Evolutionary conservation across 371 early-diverging fungal species (phyloP).

Genomic region (Zychaea mexicana): DNA sequence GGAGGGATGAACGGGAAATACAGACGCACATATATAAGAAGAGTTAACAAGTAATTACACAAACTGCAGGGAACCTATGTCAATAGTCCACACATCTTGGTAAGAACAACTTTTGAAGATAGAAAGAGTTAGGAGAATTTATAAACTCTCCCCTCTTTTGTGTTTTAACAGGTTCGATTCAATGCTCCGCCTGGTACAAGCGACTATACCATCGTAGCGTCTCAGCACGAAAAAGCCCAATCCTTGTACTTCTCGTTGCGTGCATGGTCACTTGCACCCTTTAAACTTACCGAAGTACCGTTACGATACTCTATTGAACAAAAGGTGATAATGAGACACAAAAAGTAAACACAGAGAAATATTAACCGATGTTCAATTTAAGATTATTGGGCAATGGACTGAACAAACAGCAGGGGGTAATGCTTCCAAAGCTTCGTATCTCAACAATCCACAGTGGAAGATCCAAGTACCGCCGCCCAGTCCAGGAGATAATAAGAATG

Average conservation of each 20-base stretch:
- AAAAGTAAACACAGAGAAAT: too few species aligned
- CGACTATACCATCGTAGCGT: constrained; percentile 77
- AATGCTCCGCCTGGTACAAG: constrained; percentile 63
- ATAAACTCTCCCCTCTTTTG: constrained; percentile 4
- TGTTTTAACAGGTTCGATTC: constrained; percentile 57
- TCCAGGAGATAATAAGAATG: constrained; percentile 10
- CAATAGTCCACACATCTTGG: constrained; percentile 84
- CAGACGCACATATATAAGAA: too few species aligned
- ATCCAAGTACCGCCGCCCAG: constrained; percentile 50
- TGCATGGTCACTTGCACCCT: constrained; percentile 68
- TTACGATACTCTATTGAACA: constrained; percentile 60
- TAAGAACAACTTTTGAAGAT: too few species aligned
- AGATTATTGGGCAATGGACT: constrained; percentile 73
- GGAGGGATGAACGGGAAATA: too few species aligned
- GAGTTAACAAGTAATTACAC: too few species aligned
- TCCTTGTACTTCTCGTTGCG: constrained; percentile 77
- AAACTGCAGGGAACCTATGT: constrained; percentile 83
- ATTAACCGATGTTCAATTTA: too few species aligned
- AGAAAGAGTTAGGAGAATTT: constrained; percentile 1
- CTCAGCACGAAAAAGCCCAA: constrained; percentile 74
- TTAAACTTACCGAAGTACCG: constrained; percentile 68
- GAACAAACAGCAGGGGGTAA: constrained; percentile 84
- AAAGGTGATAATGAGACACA: constrained; percentile 45
- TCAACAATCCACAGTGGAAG: constrained; percentile 81
- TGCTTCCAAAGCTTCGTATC: constrained; percentile 65